phyloP scores from a whole-genome alignment of 352 stramenopile genomes.

The Saprolegnia parasitica region DNA sequence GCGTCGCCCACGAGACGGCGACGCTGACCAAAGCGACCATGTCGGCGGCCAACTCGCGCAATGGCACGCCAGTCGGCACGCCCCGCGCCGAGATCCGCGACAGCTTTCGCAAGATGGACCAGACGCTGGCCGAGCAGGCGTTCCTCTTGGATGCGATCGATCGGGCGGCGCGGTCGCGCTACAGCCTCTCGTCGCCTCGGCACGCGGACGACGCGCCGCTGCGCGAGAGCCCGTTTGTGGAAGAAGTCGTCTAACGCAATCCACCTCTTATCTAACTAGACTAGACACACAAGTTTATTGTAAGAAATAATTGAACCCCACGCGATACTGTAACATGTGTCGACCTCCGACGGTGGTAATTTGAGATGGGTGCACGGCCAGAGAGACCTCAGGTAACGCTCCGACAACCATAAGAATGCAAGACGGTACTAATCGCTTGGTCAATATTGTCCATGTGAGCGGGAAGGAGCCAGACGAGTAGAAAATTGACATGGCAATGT shows the following conservation, averaged over 20 bases:
- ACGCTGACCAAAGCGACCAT: constrained; percentile 13
- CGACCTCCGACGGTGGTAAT: no score
- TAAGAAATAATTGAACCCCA: not conserved
- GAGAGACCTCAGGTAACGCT: no score
- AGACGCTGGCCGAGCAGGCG: constrained; percentile 20
- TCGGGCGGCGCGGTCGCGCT: not conserved
- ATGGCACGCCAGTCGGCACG: constrained; percentile 3
- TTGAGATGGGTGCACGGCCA: no score
- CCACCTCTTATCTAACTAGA: not conserved
- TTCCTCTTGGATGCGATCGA: constrained; percentile 8
- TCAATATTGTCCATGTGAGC: no score
- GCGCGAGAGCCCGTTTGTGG: not conserved
- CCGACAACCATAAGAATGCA: no score
- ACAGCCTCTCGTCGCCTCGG: constrained; percentile 7
- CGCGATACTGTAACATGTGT: not conserved
- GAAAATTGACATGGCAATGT: no score
- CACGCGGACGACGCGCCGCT: not conserved
- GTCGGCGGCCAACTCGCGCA: not conserved
- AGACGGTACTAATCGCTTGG: no score
- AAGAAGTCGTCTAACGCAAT: not conserved
- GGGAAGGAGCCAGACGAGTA: no score
- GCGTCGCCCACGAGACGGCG: not conserved
- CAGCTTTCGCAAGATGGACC: constrained; percentile 21
- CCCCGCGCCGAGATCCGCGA: constrained; percentile 9
- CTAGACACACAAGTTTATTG: not conserved